phyloP scores from a whole-genome alignment of 1,139 yeast genomes.

The Candida sanyaensis region DNA sequence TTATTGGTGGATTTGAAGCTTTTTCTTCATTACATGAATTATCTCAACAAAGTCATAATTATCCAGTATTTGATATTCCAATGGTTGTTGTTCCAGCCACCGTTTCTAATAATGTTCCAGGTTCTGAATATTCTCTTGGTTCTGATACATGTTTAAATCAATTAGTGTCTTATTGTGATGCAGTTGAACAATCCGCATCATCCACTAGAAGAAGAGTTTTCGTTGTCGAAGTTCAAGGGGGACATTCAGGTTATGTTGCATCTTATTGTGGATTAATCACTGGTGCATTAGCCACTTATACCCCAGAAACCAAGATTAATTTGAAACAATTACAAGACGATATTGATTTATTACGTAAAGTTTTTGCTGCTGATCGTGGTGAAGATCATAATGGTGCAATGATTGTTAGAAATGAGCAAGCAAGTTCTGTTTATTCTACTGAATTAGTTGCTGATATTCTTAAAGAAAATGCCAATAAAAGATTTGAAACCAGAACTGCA shows the following conservation, averaged over 20 bases:
- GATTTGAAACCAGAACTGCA: constrained; percentile 76
- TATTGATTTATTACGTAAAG: constrained; percentile 25
- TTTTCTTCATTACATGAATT: constrained; percentile 81
- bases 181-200: constrained; percentile 91
- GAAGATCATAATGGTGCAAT: constrained; percentile 77
- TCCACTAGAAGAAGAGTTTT: constrained; percentile 93
- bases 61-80: constrained; percentile 92
- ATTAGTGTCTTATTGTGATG: constrained; percentile 89
- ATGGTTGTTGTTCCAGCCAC: constrained; percentile 94
- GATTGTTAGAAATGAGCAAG: constrained; percentile 67
- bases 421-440: constrained; percentile 67
- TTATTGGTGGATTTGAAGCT: constrained; percentile 96
- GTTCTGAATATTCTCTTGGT: constrained; percentile 93
- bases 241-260: constrained; percentile 92
- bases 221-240: constrained; percentile 97
- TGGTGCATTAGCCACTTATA: constrained; percentile 91
- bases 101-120: constrained; percentile 96
- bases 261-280: constrained; percentile 85
- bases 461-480: constrained; percentile 63
- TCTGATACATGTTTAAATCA: constrained; percentile 93
- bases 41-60: constrained; percentile 66
- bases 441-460: constrained; percentile 69
- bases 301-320: constrained; percentile 85
- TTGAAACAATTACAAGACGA: constrained; percentile 62
- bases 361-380: constrained; percentile 76